phyloP scores from a whole-genome alignment of 345 rosid species.

The Clausena lansium region DNA sequence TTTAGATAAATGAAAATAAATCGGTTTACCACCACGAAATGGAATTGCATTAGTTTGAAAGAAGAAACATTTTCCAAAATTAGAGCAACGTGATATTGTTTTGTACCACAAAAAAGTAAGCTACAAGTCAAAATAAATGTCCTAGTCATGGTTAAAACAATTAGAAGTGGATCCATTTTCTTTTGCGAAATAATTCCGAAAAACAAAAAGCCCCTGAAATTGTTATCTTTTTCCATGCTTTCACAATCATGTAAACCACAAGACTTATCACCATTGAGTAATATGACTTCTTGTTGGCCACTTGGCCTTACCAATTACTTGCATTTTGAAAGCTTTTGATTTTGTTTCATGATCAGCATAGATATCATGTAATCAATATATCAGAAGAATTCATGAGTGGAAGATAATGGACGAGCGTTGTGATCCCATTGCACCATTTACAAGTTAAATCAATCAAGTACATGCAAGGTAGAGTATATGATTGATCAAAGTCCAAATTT shows the following conservation, averaged over 20 bases:
- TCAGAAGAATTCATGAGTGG: neutral
- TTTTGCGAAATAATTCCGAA: neutral
- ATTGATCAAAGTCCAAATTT: neutral
- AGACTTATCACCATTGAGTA: neutral
- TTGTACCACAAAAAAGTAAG: neutral
- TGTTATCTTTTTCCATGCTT: neutral
- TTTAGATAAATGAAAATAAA: neutral
- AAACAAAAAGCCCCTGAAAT: neutral
- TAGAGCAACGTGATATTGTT: conserved; percentile 14
- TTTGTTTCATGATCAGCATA: neutral
- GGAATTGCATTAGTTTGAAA: neutral
- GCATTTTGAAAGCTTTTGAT: neutral
- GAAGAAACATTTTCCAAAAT: conserved; percentile 5
- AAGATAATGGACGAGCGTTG: neutral
- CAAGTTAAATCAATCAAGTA: neutral
- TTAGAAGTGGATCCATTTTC: neutral
- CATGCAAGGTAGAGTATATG: neutral
- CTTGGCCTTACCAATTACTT: neutral
- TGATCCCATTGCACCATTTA: neutral
- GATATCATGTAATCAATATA: neutral
- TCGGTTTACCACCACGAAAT: neutral
- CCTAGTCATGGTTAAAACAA: neutral
- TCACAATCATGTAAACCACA: conserved; percentile 5
- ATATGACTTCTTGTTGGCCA: conserved; percentile 7
- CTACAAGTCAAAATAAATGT: neutral